Conservation (phyloP, 2,329 filamentous ascomycete genomes). For the Talaromyces sp. region DNA sequence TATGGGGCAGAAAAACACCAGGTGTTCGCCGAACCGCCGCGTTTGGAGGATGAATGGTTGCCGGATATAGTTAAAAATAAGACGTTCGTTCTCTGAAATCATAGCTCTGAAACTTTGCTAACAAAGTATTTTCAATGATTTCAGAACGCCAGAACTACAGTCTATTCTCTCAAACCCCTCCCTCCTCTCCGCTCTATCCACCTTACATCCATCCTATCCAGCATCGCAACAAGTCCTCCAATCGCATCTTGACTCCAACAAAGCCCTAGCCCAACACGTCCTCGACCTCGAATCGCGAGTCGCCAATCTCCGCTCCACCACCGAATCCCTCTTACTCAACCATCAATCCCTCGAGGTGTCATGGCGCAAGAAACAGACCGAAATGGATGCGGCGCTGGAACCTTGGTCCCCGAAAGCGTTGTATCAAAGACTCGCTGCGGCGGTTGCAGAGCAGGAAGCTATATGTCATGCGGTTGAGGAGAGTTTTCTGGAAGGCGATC, state of each 20-base stretch:
- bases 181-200: constrained; percentile 72
- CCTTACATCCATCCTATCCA: constrained; percentile 68
- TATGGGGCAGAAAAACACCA: not conserved
- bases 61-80: constrained; percentile 74
- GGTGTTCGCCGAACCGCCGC: constrained; percentile 28
- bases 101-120: not conserved
- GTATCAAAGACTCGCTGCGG: constrained; percentile 74
- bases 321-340: constrained; percentile 76
- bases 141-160: constrained; percentile 55
- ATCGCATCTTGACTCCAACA: constrained; percentile 66
- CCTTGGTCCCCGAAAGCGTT: constrained; percentile 83
- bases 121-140: not conserved
- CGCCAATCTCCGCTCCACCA: constrained; percentile 56
- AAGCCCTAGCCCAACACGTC: constrained; percentile 58
- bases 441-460: constrained; percentile 75
- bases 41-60: constrained; percentile 66
- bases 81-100: constrained; percentile 56
- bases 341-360: constrained; percentile 86
- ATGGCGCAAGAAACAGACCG: constrained; percentile 82
- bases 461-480: constrained; percentile 83
- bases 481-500: constrained; percentile 73
- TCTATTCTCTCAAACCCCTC: constrained; percentile 68
- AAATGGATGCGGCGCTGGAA: constrained; percentile 79
- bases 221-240: constrained; percentile 64
- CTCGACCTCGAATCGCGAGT: constrained; percentile 48